phyloP scores from a whole-genome alignment of 768 basidiomycete species.

The Mycena haematopus region DNA sequence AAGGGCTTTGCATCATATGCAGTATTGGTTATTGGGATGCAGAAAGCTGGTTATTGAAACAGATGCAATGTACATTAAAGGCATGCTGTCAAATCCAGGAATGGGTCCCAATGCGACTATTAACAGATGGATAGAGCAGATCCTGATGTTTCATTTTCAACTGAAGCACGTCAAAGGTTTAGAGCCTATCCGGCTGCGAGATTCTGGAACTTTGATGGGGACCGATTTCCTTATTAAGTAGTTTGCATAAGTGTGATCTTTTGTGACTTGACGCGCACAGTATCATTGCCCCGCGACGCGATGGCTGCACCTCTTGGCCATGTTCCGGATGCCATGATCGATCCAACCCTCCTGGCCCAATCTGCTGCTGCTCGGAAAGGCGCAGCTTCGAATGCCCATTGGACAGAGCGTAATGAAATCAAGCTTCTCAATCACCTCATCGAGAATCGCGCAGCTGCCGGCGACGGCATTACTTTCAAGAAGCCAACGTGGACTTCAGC shows the following conservation, averaged over 20 bases:
- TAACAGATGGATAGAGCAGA: too few species aligned
- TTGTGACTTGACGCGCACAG: background rate
- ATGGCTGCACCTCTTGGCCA: background rate
- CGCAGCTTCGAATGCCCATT: background rate
- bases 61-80: too few species aligned
- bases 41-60: too few species aligned
- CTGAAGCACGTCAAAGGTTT: too few species aligned
- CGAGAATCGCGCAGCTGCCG: background rate
- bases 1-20: too few species aligned
- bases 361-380: background rate
- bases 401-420: background rate
- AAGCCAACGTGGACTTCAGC: background rate
- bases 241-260: background rate
- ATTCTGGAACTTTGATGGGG: background rate
- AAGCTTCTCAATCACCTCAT: background rate
- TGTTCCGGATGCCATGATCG: background rate
- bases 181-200: too few species aligned
- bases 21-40: too few species aligned
- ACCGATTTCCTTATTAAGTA: conserved; percentile 1
- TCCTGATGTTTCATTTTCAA: too few species aligned
- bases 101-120: too few species aligned
- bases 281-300: too few species aligned
- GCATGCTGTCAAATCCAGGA: too few species aligned
- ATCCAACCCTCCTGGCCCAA: background rate
- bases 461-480: background rate